Conservation (phyloP, 495 filamentous ascomycete species). For the Penicillium cinerascens region DNA sequence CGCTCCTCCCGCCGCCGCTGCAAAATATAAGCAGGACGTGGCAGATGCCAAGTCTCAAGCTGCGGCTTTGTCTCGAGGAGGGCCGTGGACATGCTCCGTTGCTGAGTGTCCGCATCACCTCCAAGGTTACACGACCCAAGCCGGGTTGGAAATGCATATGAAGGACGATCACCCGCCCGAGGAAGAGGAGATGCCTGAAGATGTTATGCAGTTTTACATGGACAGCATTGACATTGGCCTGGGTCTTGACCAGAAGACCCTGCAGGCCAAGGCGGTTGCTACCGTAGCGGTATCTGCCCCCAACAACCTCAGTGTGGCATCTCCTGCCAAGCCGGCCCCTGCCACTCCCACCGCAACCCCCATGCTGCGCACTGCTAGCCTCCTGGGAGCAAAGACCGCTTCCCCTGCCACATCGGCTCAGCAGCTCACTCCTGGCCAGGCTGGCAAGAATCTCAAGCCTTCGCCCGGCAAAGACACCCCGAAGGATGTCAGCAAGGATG, state of each 20-base stretch:
- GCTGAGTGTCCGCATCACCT: constrained; percentile 43
- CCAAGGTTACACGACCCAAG: constrained; percentile 44
- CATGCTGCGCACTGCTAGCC: constrained; percentile 38
- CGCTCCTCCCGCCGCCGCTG: constrained; percentile 21
- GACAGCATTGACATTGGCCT: constrained; percentile 42
- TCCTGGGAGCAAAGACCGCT: constrained; percentile 34
- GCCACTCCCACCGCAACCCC: constrained; percentile 35
- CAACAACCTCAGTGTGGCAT: constrained; percentile 24
- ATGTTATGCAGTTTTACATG: constrained; percentile 46
- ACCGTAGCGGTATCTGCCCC: constrained; percentile 5
- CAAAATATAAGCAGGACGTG: constrained; percentile 37
- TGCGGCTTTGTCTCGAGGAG: constrained; percentile 21
- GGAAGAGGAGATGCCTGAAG: constrained; percentile 41
- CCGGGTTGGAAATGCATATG: constrained; percentile 46
- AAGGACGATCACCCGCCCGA: constrained; percentile 43
- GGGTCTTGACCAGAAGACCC: constrained; percentile 30
- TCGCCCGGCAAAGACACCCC: constrained; percentile 26
- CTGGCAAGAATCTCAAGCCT: constrained; percentile 32
- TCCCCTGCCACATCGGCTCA: constrained; percentile 41
- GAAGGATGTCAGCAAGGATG: constrained; percentile 21
- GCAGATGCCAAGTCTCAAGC: constrained; percentile 32
- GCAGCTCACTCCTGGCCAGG: constrained; percentile 38
- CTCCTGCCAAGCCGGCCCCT: constrained; percentile 39
- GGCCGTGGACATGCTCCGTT: constrained; percentile 41
- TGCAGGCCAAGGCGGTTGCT: constrained; percentile 16